Evolutionary conservation across 2,329 filamentous ascomycete genomes (phyloP), one percentile per base, ranked within the genome.

Genomic region (Botrytis deweyae): DNA sequence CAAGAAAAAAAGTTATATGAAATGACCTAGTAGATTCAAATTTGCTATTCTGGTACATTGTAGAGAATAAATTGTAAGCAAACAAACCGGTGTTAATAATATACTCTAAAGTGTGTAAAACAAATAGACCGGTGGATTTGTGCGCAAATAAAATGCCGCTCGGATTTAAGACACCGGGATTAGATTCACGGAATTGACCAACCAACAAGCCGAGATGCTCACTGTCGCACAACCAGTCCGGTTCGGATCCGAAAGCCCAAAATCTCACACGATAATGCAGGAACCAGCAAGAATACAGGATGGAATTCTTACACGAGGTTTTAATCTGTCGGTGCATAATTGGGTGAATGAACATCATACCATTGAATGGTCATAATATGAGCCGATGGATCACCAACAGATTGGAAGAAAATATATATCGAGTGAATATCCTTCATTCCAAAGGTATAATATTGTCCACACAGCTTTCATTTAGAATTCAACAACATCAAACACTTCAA

Each of bases 211-310:
- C 63, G 63, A 38, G 14, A 67, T 38, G 44, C 64, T 52, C 64
- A 36, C 63, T 49, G 63, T 66, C 63, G 63, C 63, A 65, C 25
- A 49, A 33, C 25, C n/a, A 66, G 18, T 64, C 66, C 66, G 66
- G 49, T 10, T 69, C 66, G 66, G 66, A 69, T 69, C 66, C 66
- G 66, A 69, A 52, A 52, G 64, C 3, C 14, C n/a, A 58, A 29
- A 58, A 58, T 58, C 52, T 36, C 22, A 25, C 36, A 25, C 52
- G 7, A 58, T 58, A 14, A 29, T 64, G 25, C 25, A 42, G 38
- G 7, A 29, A 64, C 25, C 36, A 64, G 22, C 52, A 3, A 9
- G 16, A 58, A 33, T 55, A n/a, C 12, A 58, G 52, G 14, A 55
- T 55, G 52, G 1, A 58, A 58, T 29, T 58, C 52, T 58, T 58